Evolutionary conservation across 805 yeast species (phyloP), one percentile per base, ranked within the genome.

Genomic region (Ogataea thermomethanolica): DNA sequence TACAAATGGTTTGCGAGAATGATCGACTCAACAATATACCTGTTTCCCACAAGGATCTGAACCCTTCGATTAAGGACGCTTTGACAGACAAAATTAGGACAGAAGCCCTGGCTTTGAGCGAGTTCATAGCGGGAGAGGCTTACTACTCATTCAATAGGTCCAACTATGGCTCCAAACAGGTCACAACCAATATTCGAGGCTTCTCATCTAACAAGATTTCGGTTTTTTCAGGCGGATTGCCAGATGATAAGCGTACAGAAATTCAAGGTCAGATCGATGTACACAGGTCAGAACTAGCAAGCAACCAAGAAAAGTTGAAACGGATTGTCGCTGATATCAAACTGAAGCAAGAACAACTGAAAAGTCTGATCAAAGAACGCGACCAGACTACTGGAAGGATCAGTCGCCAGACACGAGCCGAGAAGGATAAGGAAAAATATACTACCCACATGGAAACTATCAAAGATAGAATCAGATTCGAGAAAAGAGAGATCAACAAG

Each of bases 1-100:
- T 87, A 36, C 70, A 72, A 39, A 87, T 84, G 88, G 68, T 90
- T 24, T 78, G 84, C 48, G 80, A 76, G 45, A 63, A 62, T 26
- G 69, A 73, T 32, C 61, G 65, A 27, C 58, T 79, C 12, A 71
- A 78, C 46, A 58, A 60, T 38, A 75, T 86, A 22, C 96, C 97
- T 0, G 80, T 83, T 5, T 56, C 85, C 0, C 60, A 65, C 11
- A 62, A 56, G n/a, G 73, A 70, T 2, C 56, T 82, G 27, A 51
- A 69, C 8, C 61, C 63, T 8, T 48, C 55, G 5, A 74, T 74
- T 44, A 58, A 70, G 25, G 54, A 57, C 15, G 11, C 17, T 2
- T 48, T 71, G 7, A 62, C 66, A 12, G 47, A 38, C 31, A 70
- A 67, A 5, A 63, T 59, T 25, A 40, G 39, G 2, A 58, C 61